Conservation (phyloP, 768 basidiomycete genomes). For the Russula griseocarnosa region DNA sequence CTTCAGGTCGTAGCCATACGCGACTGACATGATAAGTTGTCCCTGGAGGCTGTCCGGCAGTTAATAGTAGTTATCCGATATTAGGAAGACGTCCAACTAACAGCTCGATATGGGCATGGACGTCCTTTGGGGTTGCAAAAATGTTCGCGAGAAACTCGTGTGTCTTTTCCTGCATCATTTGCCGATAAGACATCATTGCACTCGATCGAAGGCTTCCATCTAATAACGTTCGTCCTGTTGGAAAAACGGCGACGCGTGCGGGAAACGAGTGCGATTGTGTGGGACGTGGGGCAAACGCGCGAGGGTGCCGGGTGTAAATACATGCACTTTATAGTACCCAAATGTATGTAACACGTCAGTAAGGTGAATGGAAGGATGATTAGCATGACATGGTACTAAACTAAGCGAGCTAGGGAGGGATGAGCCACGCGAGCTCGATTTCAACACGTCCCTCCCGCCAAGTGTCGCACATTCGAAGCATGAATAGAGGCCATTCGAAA, state of each 20-base stretch:
- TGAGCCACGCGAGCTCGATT: too few relatives aligned
- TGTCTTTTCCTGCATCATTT: constrained; percentile 1
- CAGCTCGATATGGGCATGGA: not conserved
- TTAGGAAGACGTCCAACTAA: not conserved
- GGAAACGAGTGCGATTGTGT: too few relatives aligned
- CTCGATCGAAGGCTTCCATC: constrained; percentile 9
- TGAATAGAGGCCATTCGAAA: not conserved
- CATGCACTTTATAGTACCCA: too few relatives aligned
- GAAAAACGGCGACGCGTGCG: too few relatives aligned
- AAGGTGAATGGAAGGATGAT: too few relatives aligned
- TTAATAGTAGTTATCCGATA: not conserved
- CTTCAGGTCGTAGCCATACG: constrained; percentile 15
- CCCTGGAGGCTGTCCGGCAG: not conserved
- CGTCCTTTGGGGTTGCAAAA: not conserved
- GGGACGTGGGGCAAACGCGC: too few relatives aligned
- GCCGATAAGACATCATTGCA: not conserved
- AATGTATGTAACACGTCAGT: too few relatives aligned
- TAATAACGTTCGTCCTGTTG: not conserved
- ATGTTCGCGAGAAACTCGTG: not conserved
- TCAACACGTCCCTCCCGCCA: not conserved
- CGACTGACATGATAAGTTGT: constrained; percentile 6
- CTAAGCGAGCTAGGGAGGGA: too few relatives aligned
- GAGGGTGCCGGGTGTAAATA: too few relatives aligned
- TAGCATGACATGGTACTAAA: too few relatives aligned
- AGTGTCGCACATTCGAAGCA: not conserved